These are phyloP conservation scores for Penicillium sp. DNA, from an alignment of 2,329 filamentous ascomycete species.

Conservation along the genomic window DNA sequence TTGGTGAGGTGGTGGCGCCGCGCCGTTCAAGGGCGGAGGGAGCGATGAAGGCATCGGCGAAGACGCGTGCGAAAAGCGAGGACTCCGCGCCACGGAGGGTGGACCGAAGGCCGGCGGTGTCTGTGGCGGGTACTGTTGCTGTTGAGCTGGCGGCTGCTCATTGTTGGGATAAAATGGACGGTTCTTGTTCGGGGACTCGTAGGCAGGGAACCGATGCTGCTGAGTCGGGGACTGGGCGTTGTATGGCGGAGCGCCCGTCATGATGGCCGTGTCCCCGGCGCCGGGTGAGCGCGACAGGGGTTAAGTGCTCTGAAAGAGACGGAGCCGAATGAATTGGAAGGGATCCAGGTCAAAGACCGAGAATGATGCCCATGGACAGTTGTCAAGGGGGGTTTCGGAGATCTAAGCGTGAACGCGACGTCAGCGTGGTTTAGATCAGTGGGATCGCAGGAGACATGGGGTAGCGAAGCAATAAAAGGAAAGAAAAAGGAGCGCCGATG, in stretches of 20 bases:
- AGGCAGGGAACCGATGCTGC: constrained; percentile 41
- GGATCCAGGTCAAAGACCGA: constrained; percentile 9
- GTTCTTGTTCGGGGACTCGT: constrained; percentile 45
- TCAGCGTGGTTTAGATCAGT: constrained; percentile 14
- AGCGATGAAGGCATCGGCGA: constrained; percentile 42
- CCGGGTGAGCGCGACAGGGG: constrained; percentile 28
- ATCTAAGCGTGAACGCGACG: constrained; percentile 23
- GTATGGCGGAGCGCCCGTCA: constrained; percentile 47
- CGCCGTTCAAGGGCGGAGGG: constrained; percentile 40
- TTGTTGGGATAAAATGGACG: constrained; percentile 43
- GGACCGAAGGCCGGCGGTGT: constrained; percentile 43
- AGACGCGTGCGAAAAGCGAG: constrained; percentile 41
- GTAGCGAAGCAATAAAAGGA: constrained; percentile 6
- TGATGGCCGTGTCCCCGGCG: constrained; percentile 35
- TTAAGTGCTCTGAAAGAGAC: constrained; percentile 7
- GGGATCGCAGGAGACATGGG: constrained; percentile 1
- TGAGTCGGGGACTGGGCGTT: constrained; percentile 47
- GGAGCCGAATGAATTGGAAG: constrained; percentile 15
- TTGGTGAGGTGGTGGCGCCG: constrained; percentile 27
- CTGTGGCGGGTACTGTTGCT: constrained; percentile 41
- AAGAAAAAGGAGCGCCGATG: constrained; percentile 7
- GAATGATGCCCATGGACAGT: constrained; percentile 15
- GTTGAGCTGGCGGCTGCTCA: constrained; percentile 28
- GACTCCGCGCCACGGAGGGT: constrained; percentile 39
- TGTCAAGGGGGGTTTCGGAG: constrained; percentile 20